Conservation (phyloP, 306 rosid genomes). For the Nissolia schottii region DNA sequence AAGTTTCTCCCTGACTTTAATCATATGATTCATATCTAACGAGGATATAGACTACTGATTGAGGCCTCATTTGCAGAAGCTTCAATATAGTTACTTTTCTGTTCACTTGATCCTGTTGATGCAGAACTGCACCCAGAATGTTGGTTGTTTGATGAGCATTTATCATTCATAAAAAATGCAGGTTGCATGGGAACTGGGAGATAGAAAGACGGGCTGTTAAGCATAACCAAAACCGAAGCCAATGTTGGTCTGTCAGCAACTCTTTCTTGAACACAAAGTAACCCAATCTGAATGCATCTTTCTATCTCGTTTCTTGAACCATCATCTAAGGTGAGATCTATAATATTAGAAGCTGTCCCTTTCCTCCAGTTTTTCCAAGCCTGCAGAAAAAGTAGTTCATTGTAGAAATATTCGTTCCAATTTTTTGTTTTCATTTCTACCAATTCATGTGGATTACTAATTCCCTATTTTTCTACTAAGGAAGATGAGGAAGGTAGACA, state of each 20-base stretch:
- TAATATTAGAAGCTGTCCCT: slow-evolving; percentile 18
- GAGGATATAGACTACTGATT: slow-evolving; percentile 18
- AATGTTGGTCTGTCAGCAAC: slow-evolving; percentile 20
- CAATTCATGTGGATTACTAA: not conserved
- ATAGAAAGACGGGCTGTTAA: not conserved
- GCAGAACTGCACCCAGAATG: not conserved
- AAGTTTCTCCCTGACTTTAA: too few species aligned
- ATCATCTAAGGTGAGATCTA: slow-evolving; percentile 14
- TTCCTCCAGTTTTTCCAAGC: slow-evolving; percentile 42
- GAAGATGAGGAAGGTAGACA: not conserved
- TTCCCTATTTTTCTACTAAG: not conserved
- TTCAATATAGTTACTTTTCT: not conserved
- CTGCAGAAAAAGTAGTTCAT: slow-evolving; percentile 25
- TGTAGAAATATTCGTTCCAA: not conserved
- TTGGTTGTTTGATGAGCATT: not conserved
- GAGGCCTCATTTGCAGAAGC: slow-evolving; percentile 18
- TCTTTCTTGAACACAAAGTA: slow-evolving; percentile 35
- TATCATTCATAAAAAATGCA: slow-evolving; percentile 9
- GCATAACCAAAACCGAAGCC: slow-evolving; percentile 26
- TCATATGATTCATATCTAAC: not conserved
- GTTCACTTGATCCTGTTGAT: not conserved
- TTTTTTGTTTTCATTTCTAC: not conserved
- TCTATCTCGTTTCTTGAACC: slow-evolving; percentile 21
- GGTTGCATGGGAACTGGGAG: slow-evolving; percentile 23
- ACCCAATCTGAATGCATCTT: slow-evolving; percentile 28